These are phyloP conservation scores for Biancaea sappan DNA, from an alignment of 306 rosid species.

Conservation along the genomic window DNA sequence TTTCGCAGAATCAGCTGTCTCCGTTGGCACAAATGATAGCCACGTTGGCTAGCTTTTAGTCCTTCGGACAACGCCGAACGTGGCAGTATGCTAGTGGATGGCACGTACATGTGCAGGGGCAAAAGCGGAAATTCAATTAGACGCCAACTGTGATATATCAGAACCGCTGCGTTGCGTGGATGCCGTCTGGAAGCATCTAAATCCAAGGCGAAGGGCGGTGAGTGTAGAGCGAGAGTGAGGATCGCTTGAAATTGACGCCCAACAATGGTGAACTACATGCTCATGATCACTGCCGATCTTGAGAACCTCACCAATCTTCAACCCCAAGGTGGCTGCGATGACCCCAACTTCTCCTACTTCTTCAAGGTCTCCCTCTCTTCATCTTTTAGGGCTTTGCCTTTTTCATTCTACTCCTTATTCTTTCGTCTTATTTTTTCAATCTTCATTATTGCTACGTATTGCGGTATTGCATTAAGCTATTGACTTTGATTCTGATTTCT, in stretches of 20 bases:
- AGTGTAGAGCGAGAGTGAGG: background rate
- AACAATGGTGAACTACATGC: conserved; percentile 75
- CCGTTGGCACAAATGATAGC: no score
- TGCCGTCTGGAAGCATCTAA: background rate
- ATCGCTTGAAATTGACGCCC: conserved; percentile 28
- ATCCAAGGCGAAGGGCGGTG: background rate
- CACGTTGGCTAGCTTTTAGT: no score
- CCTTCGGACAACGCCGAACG: no score
- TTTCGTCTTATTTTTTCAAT: background rate
- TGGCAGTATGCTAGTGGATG: no score
- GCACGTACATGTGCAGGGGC: background rate
- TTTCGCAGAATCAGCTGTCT: no score
- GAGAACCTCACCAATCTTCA: conserved; percentile 84
- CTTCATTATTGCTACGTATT: background rate
- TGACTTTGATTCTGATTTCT: background rate
- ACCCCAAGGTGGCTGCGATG: conserved; percentile 90
- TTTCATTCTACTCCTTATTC: background rate
- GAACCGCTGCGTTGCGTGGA: background rate
- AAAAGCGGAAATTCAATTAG: background rate
- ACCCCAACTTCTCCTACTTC: conserved; percentile 73
- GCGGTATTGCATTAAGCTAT: background rate
- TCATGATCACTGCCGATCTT: conserved; percentile 73
- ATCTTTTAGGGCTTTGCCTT: background rate
- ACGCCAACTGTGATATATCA: background rate
- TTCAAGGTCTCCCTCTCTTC: conserved; percentile 62